A percentile compares a stretch with the other conserved stretches of the same genome.
phyloP scores from a whole-genome alignment of 176 grass and related monocot species.

The Otatea glauca region DNA sequence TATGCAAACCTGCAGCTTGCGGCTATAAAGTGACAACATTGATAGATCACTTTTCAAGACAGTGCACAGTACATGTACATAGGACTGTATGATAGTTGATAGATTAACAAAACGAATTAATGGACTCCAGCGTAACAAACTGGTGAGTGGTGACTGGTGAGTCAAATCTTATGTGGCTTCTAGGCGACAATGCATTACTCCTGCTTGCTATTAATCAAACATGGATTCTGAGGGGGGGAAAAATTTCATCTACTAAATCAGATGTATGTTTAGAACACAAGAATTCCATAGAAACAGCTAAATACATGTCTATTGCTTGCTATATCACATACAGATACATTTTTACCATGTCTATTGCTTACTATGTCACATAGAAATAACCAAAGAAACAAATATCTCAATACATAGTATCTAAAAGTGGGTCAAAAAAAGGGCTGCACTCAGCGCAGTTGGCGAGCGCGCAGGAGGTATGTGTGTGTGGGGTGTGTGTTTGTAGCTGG shows the following conservation, averaged over 20 bases:
- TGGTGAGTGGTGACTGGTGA: neutral
- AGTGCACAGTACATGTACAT: neutral
- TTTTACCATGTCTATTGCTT: too few species aligned
- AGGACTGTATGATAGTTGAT: neutral
- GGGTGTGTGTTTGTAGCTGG: too few species aligned
- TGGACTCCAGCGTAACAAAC: constrained; percentile 14
- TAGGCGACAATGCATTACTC: constrained; percentile 7
- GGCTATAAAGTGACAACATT: constrained; percentile 36
- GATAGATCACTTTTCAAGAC: neutral
- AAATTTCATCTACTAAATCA: neutral
- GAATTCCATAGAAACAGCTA: neutral
- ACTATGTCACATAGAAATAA: too few species aligned
- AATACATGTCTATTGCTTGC: too few species aligned
- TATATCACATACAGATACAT: too few species aligned
- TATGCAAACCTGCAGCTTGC: neutral
- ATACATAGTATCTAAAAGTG: too few species aligned
- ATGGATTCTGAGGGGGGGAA: too few species aligned
- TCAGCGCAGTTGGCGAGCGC: too few species aligned
- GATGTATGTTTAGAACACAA: neutral
- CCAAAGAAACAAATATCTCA: too few species aligned
- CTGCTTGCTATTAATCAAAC: too few species aligned
- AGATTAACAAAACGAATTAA: neutral
- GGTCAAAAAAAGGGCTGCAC: too few species aligned
- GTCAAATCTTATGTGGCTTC: neutral
- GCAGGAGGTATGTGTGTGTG: too few species aligned